These are phyloP conservation scores for Zoysia japonica DNA, from an alignment of 176 grass and related monocot species.

Conservation along the genomic window DNA sequence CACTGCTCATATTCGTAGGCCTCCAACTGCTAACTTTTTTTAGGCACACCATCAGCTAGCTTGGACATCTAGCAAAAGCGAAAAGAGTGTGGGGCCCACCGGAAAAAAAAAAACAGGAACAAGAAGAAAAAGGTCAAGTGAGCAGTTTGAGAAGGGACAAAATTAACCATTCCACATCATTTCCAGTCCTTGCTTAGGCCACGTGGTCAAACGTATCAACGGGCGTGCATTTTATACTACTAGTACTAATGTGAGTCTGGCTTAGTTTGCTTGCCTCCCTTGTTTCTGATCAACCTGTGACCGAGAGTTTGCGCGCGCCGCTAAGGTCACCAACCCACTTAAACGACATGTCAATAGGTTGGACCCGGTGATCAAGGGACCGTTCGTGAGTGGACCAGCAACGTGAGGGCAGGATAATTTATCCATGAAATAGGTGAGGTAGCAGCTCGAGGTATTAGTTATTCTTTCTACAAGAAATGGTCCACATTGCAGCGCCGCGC, in stretches of 20 bases:
- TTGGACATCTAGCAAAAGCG: background rate
- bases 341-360: slow-evolving; percentile 41
- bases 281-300: slow-evolving; percentile 4
- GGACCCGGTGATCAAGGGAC: slow-evolving; percentile 27
- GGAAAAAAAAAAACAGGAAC: background rate
- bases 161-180: slow-evolving; percentile 21
- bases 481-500: slow-evolving; percentile 9
- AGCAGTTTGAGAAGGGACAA: slow-evolving; percentile 43
- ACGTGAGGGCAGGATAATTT: slow-evolving; percentile 25
- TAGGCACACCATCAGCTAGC: slow-evolving; percentile 5
- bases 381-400: slow-evolving; percentile 37
- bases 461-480: slow-evolving; percentile 5
- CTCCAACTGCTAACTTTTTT: background rate
- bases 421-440: background rate
- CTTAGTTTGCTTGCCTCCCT: slow-evolving; percentile 20
- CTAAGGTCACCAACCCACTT: slow-evolving; percentile 25
- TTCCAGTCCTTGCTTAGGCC: slow-evolving; percentile 41
- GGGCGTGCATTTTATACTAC: background rate
- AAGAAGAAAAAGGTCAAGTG: background rate
- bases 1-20: background rate
- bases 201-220: slow-evolving; percentile 47
- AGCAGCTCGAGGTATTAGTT: slow-evolving; percentile 19
- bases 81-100: background rate
- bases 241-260: slow-evolving; percentile 11
- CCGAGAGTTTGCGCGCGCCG: background rate